These are phyloP conservation scores for Tremella yokohamensis DNA, from an alignment of 768 basidiomycete species.

Conservation along the genomic window DNA sequence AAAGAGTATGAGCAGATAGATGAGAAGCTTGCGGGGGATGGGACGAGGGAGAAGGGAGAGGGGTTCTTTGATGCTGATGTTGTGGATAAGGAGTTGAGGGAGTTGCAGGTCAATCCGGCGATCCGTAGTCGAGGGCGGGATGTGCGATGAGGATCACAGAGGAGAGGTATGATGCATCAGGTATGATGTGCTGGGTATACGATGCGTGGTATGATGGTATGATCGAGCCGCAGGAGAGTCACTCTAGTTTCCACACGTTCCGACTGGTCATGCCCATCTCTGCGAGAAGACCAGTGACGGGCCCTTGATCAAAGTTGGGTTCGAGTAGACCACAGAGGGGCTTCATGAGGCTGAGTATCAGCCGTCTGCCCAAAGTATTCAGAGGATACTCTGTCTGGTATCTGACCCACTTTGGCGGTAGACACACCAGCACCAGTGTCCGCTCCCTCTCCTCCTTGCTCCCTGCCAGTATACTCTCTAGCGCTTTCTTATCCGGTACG, in stretches of 20 bases:
- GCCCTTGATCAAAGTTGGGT: conserved; percentile 34
- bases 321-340: conserved; percentile 37
- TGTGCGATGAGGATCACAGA: background rate
- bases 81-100: conserved; percentile 18
- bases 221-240: background rate
- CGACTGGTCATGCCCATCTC: conserved; percentile 31
- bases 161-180: too few species aligned
- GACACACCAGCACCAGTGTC: conserved; percentile 37
- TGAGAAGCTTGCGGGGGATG: conserved; percentile 8
- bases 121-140: background rate
- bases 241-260: conserved; percentile 42
- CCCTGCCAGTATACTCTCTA: too few species aligned
- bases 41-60: conserved; percentile 6
- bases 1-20: conserved; percentile 31
- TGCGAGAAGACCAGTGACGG: conserved; percentile 35
- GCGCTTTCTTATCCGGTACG: too few species aligned
- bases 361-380: background rate
- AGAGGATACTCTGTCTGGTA: too few species aligned
- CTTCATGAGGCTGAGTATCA: conserved; percentile 29
- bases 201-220: too few species aligned
- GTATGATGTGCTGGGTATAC: too few species aligned
- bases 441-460: background rate
- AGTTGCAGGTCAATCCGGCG: background rate
- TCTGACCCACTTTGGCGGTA: conserved; percentile 37
- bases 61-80: conserved; percentile 20